Conservation (phyloP, 176 grass and related monocot genomes). For the Triticum timopheevii region DNA sequence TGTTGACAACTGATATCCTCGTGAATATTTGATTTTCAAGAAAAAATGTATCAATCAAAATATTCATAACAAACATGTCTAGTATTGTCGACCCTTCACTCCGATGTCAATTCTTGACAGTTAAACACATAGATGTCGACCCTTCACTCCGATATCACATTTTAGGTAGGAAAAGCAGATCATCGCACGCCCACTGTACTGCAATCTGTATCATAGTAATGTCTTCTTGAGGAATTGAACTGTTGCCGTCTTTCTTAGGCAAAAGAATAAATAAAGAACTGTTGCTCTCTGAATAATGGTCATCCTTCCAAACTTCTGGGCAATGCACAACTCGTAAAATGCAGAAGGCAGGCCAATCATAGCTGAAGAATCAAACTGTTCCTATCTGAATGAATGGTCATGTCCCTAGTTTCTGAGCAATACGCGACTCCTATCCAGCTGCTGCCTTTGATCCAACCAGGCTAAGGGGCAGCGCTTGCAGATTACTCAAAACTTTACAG, state of each 20-base stretch:
- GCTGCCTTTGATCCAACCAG: background rate
- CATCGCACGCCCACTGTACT: background rate
- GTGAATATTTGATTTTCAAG: too few species aligned
- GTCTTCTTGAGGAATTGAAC: too few species aligned
- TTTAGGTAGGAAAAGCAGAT: background rate
- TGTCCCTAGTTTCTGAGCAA: background rate
- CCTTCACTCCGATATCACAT: background rate
- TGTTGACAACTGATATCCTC: too few species aligned
- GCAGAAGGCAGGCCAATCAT: background rate
- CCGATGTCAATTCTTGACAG: too few species aligned
- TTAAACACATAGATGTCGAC: background rate
- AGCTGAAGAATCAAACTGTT: background rate
- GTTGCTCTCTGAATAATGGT: background rate
- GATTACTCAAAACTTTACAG: conserved; percentile 23
- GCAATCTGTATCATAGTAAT: too few species aligned
- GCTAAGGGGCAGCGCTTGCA: background rate
- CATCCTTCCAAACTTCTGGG: background rate
- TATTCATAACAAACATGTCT: too few species aligned
- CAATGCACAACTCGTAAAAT: background rate
- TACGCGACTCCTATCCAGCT: background rate
- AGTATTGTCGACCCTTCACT: too few species aligned
- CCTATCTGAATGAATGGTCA: background rate
- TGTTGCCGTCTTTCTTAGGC: too few species aligned
- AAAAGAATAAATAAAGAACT: too few species aligned
- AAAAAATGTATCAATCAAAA: too few species aligned